These are phyloP conservation scores for Talaromyces sp. DNA, from an alignment of 2,329 filamentous ascomycete species.

Conservation along the genomic window DNA sequence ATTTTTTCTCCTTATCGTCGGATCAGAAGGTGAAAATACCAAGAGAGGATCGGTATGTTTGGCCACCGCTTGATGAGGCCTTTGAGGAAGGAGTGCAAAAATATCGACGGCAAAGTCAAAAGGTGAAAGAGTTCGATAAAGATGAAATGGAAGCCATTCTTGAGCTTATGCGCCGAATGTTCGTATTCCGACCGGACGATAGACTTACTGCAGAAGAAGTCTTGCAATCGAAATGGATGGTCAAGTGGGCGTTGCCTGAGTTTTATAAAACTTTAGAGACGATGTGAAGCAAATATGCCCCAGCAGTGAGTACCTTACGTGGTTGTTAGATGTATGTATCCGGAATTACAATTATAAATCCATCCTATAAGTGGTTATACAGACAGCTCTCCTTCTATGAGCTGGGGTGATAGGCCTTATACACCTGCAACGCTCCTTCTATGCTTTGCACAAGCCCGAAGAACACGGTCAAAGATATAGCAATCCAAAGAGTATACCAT, in stretches of 20 bases:
- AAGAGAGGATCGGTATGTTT: conserved; percentile 10
- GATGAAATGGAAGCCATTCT: conserved; percentile 27
- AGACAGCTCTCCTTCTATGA: neutral
- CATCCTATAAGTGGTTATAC: neutral
- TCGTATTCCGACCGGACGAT: conserved; percentile 29
- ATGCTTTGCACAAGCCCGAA: conserved; percentile 45
- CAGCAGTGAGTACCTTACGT: neutral
- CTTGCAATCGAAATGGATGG: conserved; percentile 35
- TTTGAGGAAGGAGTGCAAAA: conserved; percentile 26
- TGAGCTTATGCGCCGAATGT: conserved; percentile 33
- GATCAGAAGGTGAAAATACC: neutral
- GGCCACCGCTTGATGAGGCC: conserved; percentile 24
- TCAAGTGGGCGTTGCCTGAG: conserved; percentile 31
- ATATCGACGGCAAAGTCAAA: conserved; percentile 20
- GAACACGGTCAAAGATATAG: conserved; percentile 37
- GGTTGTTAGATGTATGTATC: neutral
- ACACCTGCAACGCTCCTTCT: conserved; percentile 44
- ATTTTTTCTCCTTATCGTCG: neutral
- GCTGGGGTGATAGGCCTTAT: conserved; percentile 23
- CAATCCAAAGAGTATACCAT: conserved; percentile 49
- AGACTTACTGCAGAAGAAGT: conserved; percentile 30
- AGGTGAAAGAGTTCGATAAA: conserved; percentile 20
- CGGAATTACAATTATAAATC: neutral
- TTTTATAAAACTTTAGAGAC: neutral
- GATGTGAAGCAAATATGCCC: neutral